These are phyloP conservation scores for Graphilbum fragrans DNA, from an alignment of 2,329 filamentous ascomycete species.

Conservation along the genomic window DNA sequence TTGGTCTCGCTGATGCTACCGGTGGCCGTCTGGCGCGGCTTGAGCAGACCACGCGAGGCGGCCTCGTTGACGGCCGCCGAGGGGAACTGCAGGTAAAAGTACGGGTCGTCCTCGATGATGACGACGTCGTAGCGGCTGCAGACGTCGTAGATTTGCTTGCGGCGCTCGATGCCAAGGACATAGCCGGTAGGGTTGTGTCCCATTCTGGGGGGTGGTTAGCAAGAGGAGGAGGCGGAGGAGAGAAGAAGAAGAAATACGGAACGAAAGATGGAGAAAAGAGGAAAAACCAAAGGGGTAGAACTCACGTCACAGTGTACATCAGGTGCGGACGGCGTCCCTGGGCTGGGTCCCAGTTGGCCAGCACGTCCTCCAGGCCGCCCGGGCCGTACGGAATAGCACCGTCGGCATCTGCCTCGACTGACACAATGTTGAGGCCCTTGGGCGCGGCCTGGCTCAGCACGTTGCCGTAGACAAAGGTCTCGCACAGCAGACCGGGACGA, in stretches of 20 bases:
- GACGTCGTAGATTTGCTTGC: constrained; percentile 67
- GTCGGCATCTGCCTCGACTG: constrained; percentile 64
- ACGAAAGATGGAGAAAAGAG: constrained; percentile 20
- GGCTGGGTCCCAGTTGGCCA: constrained; percentile 68
- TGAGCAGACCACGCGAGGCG: constrained; percentile 28
- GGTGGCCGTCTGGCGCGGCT: constrained; percentile 13
- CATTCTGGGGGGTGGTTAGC: constrained; percentile 39
- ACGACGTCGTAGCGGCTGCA: constrained; percentile 79
- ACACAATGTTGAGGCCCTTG: constrained; percentile 58
- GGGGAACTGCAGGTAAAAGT: constrained; percentile 89
- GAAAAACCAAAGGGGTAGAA: constrained; percentile 12
- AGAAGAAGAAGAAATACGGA: not conserved
- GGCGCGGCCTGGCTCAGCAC: constrained; percentile 56
- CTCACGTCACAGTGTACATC: constrained; percentile 82
- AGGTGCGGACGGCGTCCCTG: constrained; percentile 69
- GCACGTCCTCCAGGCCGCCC: constrained; percentile 63
- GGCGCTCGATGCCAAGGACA: constrained; percentile 58
- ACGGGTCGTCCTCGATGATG: constrained; percentile 89
- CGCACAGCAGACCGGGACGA: constrained; percentile 65
- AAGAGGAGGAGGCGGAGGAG: not conserved
- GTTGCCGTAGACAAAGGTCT: constrained; percentile 73
- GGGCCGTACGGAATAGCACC: constrained; percentile 67
- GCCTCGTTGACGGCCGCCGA: constrained; percentile 46
- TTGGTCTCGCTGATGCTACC: constrained; percentile 10
- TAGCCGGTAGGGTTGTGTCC: constrained; percentile 83